Base-by-base conservation (phyloP, 2,329 filamentous ascomycete species). In the Claviceps monticola region DNA sequence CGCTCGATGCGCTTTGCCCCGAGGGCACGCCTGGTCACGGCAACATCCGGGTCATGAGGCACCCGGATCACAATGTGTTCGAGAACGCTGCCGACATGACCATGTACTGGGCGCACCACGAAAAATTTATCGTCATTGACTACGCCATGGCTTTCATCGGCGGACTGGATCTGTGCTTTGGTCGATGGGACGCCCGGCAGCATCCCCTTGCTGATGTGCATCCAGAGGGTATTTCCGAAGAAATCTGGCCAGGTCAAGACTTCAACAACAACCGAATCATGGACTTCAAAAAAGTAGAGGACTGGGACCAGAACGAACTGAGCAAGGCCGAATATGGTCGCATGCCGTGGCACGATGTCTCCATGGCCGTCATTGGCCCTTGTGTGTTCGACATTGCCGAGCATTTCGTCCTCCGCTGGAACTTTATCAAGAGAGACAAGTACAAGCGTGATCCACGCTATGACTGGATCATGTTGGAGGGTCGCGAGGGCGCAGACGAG, bases 281-380 rank as follows among this genome's bases (percentile, higher is more conserved):
- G 84, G 93, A 98, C 62, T 98, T 97, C 65, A 78, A 96, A 60
- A 85, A 84, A 36, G 93, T 97, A 1, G 67, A 86, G 34, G 84
- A 96, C 62, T 97, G 91, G 91, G 88, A 93, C 66, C 80, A 84
- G 48, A 97, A 98, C 58, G 88, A 95, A 64, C 73, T 97, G 16
- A 88, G 83, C 66, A 97, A 97, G 68, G 82, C 85, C 3, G 88
- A 95, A 48, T 94, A 84, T 60, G 90, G 90, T 7, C 84, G 93
- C 34, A 97, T 98, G 93, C 91, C 91, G 0, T 98, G 93, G 93
- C 90, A 97, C 63, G 93, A 98, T 64, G 89, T 96, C 3, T 78
- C 87, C 9, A 94, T 97, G 86, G 89, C 85, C 13, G 60, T 96
- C n/a, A 79, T 93, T 53, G 91, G 93, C 0, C 88, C 90, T 17